phyloP scores from a whole-genome alignment of 192 early-diverging fungal species.

The Rhizophagus prolifer region DNA sequence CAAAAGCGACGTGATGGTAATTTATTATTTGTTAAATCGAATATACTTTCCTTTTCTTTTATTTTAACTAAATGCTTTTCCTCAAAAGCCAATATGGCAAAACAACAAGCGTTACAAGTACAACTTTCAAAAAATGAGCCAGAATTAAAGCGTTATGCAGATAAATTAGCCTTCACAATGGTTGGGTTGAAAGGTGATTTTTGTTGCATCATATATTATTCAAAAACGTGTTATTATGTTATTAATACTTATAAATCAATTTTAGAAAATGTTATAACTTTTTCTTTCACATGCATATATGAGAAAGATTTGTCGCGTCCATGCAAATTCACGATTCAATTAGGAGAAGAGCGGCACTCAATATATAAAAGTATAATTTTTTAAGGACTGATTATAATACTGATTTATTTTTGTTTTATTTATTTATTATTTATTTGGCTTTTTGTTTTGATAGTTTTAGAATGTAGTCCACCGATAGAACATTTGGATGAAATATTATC shows the following conservation, averaged over 20 bases:
- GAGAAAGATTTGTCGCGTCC: conserved; percentile 9
- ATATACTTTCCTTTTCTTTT: background rate
- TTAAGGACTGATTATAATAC: background rate
- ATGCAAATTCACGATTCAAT: conserved; percentile 4
- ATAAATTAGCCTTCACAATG: conserved; percentile 12
- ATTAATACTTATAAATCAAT: background rate
- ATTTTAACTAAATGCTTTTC: background rate
- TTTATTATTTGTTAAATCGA: background rate
- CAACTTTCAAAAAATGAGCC: conserved; percentile 14
- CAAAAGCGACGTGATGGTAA: conserved; percentile 14
- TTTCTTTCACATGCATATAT: conserved; percentile 12
- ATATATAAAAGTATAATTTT: background rate
- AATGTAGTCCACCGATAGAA: conserved; percentile 10
- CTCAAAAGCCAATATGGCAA: background rate
- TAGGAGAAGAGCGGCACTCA: background rate
- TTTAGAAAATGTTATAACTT: conserved; percentile 2
- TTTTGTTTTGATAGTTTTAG: background rate
- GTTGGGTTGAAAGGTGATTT: conserved; percentile 3
- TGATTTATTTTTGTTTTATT: background rate
- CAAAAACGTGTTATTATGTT: background rate
- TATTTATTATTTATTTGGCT: background rate
- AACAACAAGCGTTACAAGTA: background rate
- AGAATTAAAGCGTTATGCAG: conserved; percentile 11
- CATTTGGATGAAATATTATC: conserved; percentile 4
- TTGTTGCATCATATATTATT: background rate